Conservation (phyloP, 116 monocot species). For the Cymodocea nodosa region DNA sequence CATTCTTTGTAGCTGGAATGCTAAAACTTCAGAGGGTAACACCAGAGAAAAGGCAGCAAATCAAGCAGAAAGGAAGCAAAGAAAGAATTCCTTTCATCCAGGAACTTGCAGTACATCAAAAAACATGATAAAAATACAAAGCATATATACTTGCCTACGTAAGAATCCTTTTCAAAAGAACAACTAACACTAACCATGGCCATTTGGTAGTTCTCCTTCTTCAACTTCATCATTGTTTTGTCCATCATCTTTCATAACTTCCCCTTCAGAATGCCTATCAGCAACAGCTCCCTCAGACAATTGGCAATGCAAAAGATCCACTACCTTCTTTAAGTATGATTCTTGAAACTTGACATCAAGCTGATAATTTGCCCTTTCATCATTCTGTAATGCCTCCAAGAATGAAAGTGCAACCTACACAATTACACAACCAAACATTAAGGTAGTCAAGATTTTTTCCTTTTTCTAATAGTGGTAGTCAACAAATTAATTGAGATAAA, state of each 20-base stretch:
- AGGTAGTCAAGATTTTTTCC: too few relatives aligned
- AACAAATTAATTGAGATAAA: not conserved
- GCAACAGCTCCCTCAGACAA: conserved; percentile 77
- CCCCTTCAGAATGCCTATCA: conserved; percentile 11
- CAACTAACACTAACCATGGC: conserved; percentile 51
- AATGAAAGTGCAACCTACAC: conserved; percentile 85
- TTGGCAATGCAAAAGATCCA: conserved; percentile 70
- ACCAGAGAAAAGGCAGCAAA: too few relatives aligned
- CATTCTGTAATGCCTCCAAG: conserved; percentile 86
- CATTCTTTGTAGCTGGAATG: too few relatives aligned
- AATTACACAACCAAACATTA: not conserved
- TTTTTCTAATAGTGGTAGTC: not conserved
- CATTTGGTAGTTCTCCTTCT: conserved; percentile 82
- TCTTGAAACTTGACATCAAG: conserved; percentile 98
- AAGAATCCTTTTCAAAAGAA: not conserved
- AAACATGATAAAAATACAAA: not conserved
- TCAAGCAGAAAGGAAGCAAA: too few relatives aligned
- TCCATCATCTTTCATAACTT: conserved; percentile 13
- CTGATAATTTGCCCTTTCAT: conserved; percentile 90
- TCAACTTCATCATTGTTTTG: conserved; percentile 52
- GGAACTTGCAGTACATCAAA: too few relatives aligned
- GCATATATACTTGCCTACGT: not conserved
- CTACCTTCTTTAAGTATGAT: conserved; percentile 78
- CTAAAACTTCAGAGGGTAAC: too few relatives aligned
- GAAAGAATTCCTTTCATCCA: too few relatives aligned